Evolutionary conservation across 2,329 filamentous ascomycete genomes (phyloP), one percentile per base, ranked within the genome.

Genomic region (Aspergillus neotritici): DNA sequence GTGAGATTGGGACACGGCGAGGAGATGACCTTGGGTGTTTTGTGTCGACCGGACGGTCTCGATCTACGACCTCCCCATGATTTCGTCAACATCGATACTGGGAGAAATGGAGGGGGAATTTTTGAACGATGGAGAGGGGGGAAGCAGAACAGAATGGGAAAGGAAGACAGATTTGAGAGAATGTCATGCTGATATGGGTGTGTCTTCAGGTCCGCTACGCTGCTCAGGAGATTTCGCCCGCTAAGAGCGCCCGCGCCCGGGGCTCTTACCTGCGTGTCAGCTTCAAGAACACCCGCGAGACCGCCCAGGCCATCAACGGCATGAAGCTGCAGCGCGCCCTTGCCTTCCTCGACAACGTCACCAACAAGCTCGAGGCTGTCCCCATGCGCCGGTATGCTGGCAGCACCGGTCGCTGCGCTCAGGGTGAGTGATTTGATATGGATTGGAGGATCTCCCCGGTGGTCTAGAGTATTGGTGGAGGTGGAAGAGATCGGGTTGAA

Each of bases 231-330:
- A 91, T 94, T 72, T 79, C 85, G 66, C 77, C 83, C 74, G 80
- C 84, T 64, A 96, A 95, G 83, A 94, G 87, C 78, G 93, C 93
- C 75, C 88, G 91, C 79, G 86, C 91, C 71, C 90, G 93, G 77
- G 93, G 94, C 76, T 89, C 90, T 73, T 98, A 97, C 82, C 87
- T 98, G 67, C 89, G 93, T 72, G 91, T 97, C 65, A 94, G 87
- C 65, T 98, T 96, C 87, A 98, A 98, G 86, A 98, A 98, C 85
- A 98, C 93, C 72, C 89, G 93, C 70, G 94, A 98, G 82, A 96
- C 91, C 61, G 93, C 94, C 58, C 93, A 97, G 81, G 90, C 90
- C 67, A 95, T 98, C 83, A 97, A 93, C 78, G 91, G 91, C 77
- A 95, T 89, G 89, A 96, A 96, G 81, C 73, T 97, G 69, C 80